phyloP scores from a whole-genome alignment of 140 eudicot species.

The Anethum foeniculum region DNA sequence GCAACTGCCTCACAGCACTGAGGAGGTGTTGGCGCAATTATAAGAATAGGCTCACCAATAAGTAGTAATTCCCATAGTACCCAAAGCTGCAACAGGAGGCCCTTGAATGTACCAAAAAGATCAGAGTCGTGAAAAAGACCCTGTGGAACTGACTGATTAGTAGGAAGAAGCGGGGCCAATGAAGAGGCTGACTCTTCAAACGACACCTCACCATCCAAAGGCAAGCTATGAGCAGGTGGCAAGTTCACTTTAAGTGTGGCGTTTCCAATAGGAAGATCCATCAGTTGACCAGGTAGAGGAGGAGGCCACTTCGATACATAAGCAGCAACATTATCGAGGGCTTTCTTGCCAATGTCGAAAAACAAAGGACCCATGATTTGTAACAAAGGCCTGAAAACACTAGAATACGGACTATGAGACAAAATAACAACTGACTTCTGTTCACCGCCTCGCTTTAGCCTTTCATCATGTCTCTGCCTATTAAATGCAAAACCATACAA shows the following conservation, averaged over 20 bases:
- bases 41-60: conserved; percentile 79
- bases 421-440: conserved; percentile 93
- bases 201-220: conserved; percentile 45
- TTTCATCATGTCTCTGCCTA: conserved; percentile 96
- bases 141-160: conserved; percentile 76
- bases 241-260: conserved; percentile 71
- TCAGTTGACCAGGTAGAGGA: conserved; percentile 75
- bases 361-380: conserved; percentile 94
- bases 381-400: conserved; percentile 82
- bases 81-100: conserved; percentile 87
- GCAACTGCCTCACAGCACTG: conserved; percentile 98
- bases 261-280: conserved; percentile 95
- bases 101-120: conserved; percentile 73
- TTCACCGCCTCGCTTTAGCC: conserved; percentile 91
- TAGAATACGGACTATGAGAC: conserved; percentile 70
- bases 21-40: conserved; percentile 97
- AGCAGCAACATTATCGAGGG: conserved; percentile 70
- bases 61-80: conserved; percentile 80
- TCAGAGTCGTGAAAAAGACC: conserved; percentile 93
- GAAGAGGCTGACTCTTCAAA: conserved; percentile 73
- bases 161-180: conserved; percentile 83
- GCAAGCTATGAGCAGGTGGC: conserved; percentile 90
- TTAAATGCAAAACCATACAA: conserved; percentile 90
- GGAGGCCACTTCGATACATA: conserved; percentile 77
- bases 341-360: conserved; percentile 82